Base-by-base conservation (phyloP, 176 grass and related monocot genomes). In the Eleusine coracana region DNA sequence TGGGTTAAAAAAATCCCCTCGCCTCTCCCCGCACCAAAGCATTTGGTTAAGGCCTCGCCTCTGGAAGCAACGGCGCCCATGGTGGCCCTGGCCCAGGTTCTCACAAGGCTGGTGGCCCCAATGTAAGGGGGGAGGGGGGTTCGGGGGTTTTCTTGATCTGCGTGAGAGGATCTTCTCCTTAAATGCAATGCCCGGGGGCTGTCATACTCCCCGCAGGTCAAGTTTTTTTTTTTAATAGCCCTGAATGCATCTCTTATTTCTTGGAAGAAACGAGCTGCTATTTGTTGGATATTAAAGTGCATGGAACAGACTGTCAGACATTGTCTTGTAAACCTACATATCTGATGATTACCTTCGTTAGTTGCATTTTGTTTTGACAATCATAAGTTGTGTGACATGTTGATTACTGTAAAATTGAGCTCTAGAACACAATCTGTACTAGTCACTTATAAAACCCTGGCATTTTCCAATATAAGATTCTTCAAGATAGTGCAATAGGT, bases 241-340 rank as follows among this genome's bases (percentile, higher is more conserved):
- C 66, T 0, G 1, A 54, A 17, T 74, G 29, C 16, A 10, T 74
- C 20, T 54, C 46, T 44, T 83, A 71, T 44, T 69, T 73, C 72
- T 88, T 68, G 61, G 54, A 9, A 77, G 89, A 51, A 72, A 41
- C 76, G 71, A 86, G 60, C 71, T 75, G 81, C 82, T 90, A 59
- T 88, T 71, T 78, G 18, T 86, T 83, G 87, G 83, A 65, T 88
- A 71, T 89, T 67, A 40, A 76, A 93, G 29, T 87, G 80, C 48
- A 89, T 72, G 13, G 73, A 66, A 39, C 87, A 80, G 80, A 89
- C 73, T 9, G 88, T 96, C 9, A 46, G 9, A 75, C 34, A 28
- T 71, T 85, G 36, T 66, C 61, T 59, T 84, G 81, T 91, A 77
- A 15, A 60, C 67, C 20, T 78, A 54, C 56, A 83, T 82, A 66